Base-by-base conservation (phyloP, 2,329 filamentous ascomycete genomes). In the Diaporthe sp. region DNA sequence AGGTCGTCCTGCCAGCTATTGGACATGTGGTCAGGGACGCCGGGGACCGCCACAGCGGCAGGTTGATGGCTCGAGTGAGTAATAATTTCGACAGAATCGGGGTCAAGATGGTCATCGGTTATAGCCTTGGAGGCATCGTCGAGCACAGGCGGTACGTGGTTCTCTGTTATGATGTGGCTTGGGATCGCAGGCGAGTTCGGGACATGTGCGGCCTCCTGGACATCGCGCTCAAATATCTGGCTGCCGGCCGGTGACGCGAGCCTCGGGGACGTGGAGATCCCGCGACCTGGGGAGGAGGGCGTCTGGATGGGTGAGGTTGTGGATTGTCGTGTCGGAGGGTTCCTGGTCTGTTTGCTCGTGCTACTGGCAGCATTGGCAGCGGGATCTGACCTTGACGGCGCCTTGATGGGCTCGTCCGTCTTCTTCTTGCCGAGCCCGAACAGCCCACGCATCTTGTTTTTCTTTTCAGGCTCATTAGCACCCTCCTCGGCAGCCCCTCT, bases 41-140 rank as follows among this genome's bases (percentile, higher is more conserved):
- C 79, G 28, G 85, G 89, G 51, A 96, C 92, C 1, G 92, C 89
- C 15, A 92, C 88, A 1, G 91, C 89, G 17, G 95, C 95, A 37
- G 95, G 93, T 81, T 96, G 95, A 83, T 98, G 96, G 34, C 92
- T 92, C 44, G 91, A 89, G 82, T 97, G 95, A 67, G 94, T 98
- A 61, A 98, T 91, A 82, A 98, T 98, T 86, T 98, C 95, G 72
- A 98, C 96, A 34, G 92, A 91, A 82, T 98, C 95, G 6, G 95
- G 95, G 82, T 97, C 93, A 69, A 98, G 89, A 74, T 93, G 92
- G 79, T 92, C 88, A 84, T 98, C 95, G 17, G 96, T 98, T 81
- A 98, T 98, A 74, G 96, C 95, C 80, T 96, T 92, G 57, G 95
- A 97, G 3, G 95, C 96, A 70, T 96, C 96, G 82, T 98, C 95